Base-by-base conservation (phyloP, 768 basidiomycete genomes). In the Atractiella rhizophila region DNA sequence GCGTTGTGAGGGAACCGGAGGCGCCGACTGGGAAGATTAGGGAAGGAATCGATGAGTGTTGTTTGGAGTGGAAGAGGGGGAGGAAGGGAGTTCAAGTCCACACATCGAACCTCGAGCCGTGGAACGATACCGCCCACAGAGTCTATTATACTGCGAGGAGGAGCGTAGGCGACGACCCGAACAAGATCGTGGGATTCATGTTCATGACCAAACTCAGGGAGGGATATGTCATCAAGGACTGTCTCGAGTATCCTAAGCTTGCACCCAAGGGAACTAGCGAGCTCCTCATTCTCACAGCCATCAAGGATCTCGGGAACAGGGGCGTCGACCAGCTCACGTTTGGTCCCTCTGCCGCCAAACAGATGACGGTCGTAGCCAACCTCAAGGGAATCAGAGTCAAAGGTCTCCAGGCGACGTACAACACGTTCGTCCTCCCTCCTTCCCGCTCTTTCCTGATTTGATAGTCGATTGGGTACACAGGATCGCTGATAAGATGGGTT, bases 41-140 rank as follows among this genome's bases (percentile, higher is more conserved):
- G 56, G 48, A 49, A 12, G 57, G 63, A 21, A 62, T 71, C 13
- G 68, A 74, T 39, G 54, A 64, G 35, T 66, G 69, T 28, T 66
- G 75, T 27, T 45, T 50, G 26, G 65, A 66, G 16, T 77, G 73
- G 74, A 67, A 66, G 52, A 58, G 57, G 29, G 53, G 54, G 37
- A 63, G 67, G 39, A 62, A 61, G 30, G 72, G 74, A 3, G 60
- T 68, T 26, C 73, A 76, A 57, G 63, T 76, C 30, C 63, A 65
- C 44, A 43, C 41, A 19, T 30, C 20, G 35, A 20, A 20, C 35
- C 35, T 36, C 23, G 35, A 36, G 15, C 19, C 35, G 15, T 19
- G 11, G 15, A 25, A 28, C 13, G 19, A 12, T 15, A 9, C 29
- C 18, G 20, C 23, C 16, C 15, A 4, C 41, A 60, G n/a, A n/a